Conservation (phyloP, 331 rosid genomes). For the Rhamnella rubrinervis region DNA sequence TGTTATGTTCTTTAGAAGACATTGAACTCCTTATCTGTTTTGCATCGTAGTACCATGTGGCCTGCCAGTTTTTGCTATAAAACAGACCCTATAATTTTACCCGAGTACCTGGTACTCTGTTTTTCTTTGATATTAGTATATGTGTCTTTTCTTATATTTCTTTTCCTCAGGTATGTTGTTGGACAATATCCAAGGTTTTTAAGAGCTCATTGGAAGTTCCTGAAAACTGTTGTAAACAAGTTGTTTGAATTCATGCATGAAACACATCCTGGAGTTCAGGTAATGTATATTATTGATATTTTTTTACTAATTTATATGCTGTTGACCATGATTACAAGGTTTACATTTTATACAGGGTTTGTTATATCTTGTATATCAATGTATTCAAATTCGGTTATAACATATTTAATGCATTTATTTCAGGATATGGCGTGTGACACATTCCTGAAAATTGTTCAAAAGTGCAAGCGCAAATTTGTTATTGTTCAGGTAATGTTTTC, state of each 20-base stretch:
- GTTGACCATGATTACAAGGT: not conserved
- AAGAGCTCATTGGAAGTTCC: constrained; percentile 96
- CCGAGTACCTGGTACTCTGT: not conserved
- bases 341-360: not conserved
- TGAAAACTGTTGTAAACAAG: constrained; percentile 92
- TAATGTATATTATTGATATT: constrained; percentile 19
- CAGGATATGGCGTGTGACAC: constrained; percentile 99
- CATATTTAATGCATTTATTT: constrained; percentile 17
- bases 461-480: constrained; percentile 90
- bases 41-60: not conserved
- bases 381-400: not conserved
- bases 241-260: constrained; percentile 98
- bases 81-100: not conserved
- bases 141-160: constrained; percentile 6
- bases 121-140: constrained; percentile 9
- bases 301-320: not conserved
- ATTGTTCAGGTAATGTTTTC: constrained; percentile 60
- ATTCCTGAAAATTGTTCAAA: constrained; percentile 84
- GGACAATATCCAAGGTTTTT: constrained; percentile 96
- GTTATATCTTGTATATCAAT: not conserved
- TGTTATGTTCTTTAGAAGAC: too few relatives aligned
- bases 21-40: too few relatives aligned
- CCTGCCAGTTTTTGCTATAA: not conserved
- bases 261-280: constrained; percentile 99
- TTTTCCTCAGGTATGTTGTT: constrained; percentile 81